Evolutionary conservation across 2,329 filamentous ascomycete species (phyloP).

Genomic region (Elsinoe necatrix): DNA sequence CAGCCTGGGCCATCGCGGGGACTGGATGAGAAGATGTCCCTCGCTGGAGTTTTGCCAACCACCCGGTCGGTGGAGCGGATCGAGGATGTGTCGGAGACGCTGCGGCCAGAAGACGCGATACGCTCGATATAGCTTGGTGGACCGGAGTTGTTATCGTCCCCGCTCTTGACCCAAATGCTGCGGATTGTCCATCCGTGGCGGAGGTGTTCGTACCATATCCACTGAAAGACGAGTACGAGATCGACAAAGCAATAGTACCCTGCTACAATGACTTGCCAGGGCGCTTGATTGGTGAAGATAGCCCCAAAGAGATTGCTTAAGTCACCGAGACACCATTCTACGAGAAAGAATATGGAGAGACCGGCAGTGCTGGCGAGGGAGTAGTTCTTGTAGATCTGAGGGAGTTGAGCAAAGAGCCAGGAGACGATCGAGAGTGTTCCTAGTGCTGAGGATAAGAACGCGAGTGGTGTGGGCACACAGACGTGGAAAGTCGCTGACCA

Average conservation of each 20-base stretch:
- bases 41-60: conserved; percentile 15
- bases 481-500: conserved; percentile 53
- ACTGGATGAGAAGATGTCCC: conserved; percentile 15
- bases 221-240: conserved; percentile 53
- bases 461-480: conserved; percentile 56
- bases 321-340: conserved; percentile 59
- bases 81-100: conserved; percentile 13
- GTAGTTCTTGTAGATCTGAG: conserved; percentile 63
- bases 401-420: conserved; percentile 62
- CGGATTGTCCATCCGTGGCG: conserved; percentile 41
- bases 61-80: conserved; percentile 4
- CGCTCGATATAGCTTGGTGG: conserved; percentile 28
- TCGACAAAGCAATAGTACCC: conserved; percentile 60
- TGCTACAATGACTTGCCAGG: conserved; percentile 58
- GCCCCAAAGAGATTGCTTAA: conserved; percentile 55
- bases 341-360: conserved; percentile 55
- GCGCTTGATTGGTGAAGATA: conserved; percentile 54
- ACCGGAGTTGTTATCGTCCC: conserved; percentile 20
- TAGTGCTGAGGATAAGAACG: conserved; percentile 52
- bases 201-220: conserved; percentile 56
- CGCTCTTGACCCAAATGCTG: conserved; percentile 26
- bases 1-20: conserved; percentile 10
- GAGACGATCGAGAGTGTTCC: conserved; percentile 56
- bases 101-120: conserved; percentile 19
- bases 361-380: conserved; percentile 55